phyloP scores from a whole-genome alignment of 2,329 filamentous ascomycete genomes.

The Aspergillus fischeri region DNA sequence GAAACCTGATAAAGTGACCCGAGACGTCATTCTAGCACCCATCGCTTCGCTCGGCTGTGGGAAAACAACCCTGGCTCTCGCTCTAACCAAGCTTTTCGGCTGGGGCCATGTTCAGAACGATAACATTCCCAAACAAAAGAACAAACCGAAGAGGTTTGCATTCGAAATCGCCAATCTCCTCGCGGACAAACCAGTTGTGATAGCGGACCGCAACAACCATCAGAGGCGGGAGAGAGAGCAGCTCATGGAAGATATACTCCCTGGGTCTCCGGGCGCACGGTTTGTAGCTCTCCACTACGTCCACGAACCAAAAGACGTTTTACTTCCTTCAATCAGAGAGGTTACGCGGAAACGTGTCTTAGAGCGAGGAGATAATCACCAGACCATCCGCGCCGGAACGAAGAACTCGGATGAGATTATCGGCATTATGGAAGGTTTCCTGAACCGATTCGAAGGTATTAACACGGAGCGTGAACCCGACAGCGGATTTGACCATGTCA shows the following conservation, averaged over 20 bases:
- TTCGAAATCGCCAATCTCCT: constrained; percentile 64
- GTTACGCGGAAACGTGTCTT: constrained; percentile 77
- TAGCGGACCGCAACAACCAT: constrained; percentile 94
- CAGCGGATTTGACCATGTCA: constrained; percentile 73
- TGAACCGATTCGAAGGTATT: constrained; percentile 77
- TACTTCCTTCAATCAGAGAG: constrained; percentile 67
- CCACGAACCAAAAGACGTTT: constrained; percentile 59
- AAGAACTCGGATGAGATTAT: constrained; percentile 70
- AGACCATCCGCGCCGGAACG: constrained; percentile 86
- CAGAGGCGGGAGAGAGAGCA: constrained; percentile 83
- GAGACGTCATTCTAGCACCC: constrained; percentile 77
- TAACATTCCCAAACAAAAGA: constrained; percentile 75
- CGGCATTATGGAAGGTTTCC: constrained; percentile 91
- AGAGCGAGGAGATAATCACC: constrained; percentile 88
- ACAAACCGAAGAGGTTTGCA: constrained; percentile 74
- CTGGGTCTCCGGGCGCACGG: constrained; percentile 58
- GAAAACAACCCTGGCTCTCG: constrained; percentile 88
- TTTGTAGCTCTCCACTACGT: constrained; percentile 87
- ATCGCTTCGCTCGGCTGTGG: constrained; percentile 93
- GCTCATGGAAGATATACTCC: constrained; percentile 71
- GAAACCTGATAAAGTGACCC: constrained; percentile 50
- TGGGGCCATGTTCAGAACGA: constrained; percentile 98
- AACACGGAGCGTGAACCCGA: constrained; percentile 67
- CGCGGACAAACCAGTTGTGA: constrained; percentile 64
- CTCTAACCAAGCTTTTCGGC: constrained; percentile 73